Conservation (phyloP, 768 basidiomycete species). For the Tulasnella sp. region DNA sequence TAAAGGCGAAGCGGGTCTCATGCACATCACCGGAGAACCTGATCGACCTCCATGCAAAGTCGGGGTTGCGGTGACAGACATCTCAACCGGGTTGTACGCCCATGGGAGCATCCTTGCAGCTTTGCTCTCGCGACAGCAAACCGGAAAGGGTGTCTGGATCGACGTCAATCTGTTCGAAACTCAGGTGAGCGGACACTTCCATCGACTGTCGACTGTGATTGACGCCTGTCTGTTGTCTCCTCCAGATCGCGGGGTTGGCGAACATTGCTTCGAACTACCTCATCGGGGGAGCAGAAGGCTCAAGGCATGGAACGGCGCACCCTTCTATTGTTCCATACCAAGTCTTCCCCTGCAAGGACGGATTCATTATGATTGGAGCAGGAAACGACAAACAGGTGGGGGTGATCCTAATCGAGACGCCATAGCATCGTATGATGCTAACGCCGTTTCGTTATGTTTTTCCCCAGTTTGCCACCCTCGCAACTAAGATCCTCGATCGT, state of each 20-base stretch:
- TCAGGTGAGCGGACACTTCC: slow-evolving; percentile 43
- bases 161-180: slow-evolving; percentile 90
- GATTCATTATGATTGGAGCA: slow-evolving; percentile 87
- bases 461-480: slow-evolving; percentile 56
- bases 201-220: not conserved
- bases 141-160: slow-evolving; percentile 81
- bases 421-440: not conserved
- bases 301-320: slow-evolving; percentile 83
- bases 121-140: slow-evolving; percentile 66
- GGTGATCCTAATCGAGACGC: not conserved
- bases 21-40: slow-evolving; percentile 69
- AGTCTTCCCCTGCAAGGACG: slow-evolving; percentile 34
- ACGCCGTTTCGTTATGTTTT: not conserved
- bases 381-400: slow-evolving; percentile 77
- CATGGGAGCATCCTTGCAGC: slow-evolving; percentile 91
- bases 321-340: slow-evolving; percentile 92
- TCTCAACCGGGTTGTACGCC: slow-evolving; percentile 79
- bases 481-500: slow-evolving; percentile 46
- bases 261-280: slow-evolving; percentile 93
- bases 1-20: slow-evolving; percentile 8
- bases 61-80: slow-evolving; percentile 89
- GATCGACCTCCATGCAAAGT: slow-evolving; percentile 83
- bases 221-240: not conserved
- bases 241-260: slow-evolving; percentile 75
- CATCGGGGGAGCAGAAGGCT: slow-evolving; percentile 70